Base-by-base conservation (phyloP, 257 asterid species). In the Scutellaria galericulata region DNA sequence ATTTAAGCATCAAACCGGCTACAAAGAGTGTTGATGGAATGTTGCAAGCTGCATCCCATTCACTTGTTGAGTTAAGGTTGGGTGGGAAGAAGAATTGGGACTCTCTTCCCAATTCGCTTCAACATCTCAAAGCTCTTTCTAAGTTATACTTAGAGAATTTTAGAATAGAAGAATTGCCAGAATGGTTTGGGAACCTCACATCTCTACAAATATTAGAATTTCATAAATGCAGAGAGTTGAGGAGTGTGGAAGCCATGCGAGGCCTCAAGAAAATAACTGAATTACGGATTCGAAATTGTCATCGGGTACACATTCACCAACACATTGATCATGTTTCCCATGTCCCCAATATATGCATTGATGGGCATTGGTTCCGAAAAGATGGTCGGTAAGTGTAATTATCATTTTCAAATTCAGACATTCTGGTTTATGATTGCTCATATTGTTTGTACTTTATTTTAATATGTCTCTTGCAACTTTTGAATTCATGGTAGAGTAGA, bases 121-220 rank as follows among this genome's bases (percentile, higher is more conserved):
- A 56, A 56, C 15, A 56, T 27, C 63, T 56, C 63, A 56, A 7
- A 20, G 41, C 42, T 24, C 42, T 24, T 56, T 0, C 9, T 1
- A 1, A 3, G 42, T 5, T 24, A 27, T 0, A 5, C 0, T 10
- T 54, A 0, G 2, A 1, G 24, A 3, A 1, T 24, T 56, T 56
- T 11, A 40, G 42, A 27, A 56, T 56, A 9, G 9, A 27, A 11
- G 63, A 56, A 10, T 56, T 56, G 42, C 63, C 67, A 13, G 66
- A 61, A 39, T 61, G 50, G 66, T 39, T 61, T 7, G 66, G 66
- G n/a, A 61, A 61, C 50, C 8, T 61, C 66, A 12, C 31, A 3
- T 61, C 66, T 39, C 66, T 61, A 1, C 0, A 15, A 7, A 10
- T 2, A 15, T 7, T 65, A 65, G 0, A 10, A 7, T 22, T 65